A percentile compares a stretch with the other conserved stretches of the same genome.
Conservation (phyloP, 139 green algal species). For the Astrephomene gubernaculifera region DNA sequence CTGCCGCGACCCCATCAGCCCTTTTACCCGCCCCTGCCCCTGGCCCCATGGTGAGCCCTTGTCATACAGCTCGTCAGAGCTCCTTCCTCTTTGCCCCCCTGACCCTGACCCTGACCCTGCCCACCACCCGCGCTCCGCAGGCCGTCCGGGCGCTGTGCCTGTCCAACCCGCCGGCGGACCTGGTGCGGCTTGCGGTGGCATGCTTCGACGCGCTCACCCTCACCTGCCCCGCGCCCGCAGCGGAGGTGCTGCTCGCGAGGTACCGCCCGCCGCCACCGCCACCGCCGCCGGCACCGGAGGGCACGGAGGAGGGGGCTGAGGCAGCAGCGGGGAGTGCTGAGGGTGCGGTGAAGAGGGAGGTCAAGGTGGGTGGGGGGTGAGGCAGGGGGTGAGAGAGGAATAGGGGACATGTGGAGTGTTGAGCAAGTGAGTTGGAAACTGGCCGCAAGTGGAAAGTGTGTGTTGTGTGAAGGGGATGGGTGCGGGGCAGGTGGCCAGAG, state of each 20-base stretch:
- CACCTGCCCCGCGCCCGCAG: conserved; percentile 11
- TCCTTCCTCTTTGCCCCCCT: too few species aligned
- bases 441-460: too few species aligned
- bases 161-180: conserved; percentile 29
- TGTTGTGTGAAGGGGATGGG: too few species aligned
- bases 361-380: too few species aligned
- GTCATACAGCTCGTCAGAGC: too few species aligned
- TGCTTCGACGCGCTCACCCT: conserved; percentile 35
- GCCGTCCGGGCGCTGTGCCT: conserved; percentile 5
- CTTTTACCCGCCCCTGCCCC: neutral
- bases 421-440: too few species aligned
- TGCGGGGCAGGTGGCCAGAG: too few species aligned
- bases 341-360: too few species aligned
- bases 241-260: conserved; percentile 34
- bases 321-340: neutral
- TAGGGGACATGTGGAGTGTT: too few species aligned
- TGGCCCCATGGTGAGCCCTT: neutral
- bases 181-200: conserved; percentile 34
- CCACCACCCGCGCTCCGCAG: neutral
- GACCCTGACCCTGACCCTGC: too few species aligned
- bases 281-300: neutral
- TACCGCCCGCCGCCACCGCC: conserved; percentile 22
- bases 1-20: neutral
- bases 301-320: neutral
- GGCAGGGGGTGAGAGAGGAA: too few species aligned